Evolutionary conservation across 371 early-diverging fungal species (phyloP), one percentile per base, ranked within the genome.

Genomic region (Mucor velutinosus): DNA sequence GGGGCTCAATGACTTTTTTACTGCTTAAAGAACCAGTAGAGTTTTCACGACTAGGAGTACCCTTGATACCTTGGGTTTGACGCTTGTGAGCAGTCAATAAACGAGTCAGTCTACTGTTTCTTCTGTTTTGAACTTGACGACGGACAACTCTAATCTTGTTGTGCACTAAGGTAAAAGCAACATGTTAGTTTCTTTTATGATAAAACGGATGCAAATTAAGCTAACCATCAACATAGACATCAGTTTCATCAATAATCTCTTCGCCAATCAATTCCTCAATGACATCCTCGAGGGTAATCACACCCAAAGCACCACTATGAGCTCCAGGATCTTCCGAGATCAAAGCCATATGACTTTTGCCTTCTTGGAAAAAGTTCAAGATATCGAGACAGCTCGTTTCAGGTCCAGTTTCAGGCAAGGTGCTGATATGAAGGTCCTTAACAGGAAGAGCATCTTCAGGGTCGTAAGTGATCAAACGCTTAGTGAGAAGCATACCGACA

Each of bases 241-340:
- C 97, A 1, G 96, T 96, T 72, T 94, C 98, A 75, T 97, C 97
- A 51, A 96, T 88, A 78, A 97, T 96, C 71, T 97, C 95, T 72
- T 91, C 91, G 25, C 93, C 94, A 78, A 99, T 91, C 51, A 98
- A 79, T 79, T 97, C 97, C 78, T 99, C 98, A 72, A 99, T 95
- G 7, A 99, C 95, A 76, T 99, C 99, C 72, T 99, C 99, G 27
- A 98, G 80, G 0, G 99, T 98, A 43, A 99, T 92, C 11, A 98
- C 94, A 19, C 99, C 99, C 10, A 98, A 75, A 7, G 89, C 80
- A 15, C 77, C 81, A 21, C 74, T 70, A 64, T 78, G 72, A 66
- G 77, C 73, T 14, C 80, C 81, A 49, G 86, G 79, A 58, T 88
- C 82, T 6, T 86, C 83, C 0, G 90, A 86, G n/a, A 93, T 92